Base-by-base conservation (phyloP, 2,329 filamentous ascomycete genomes). In the Colletotrichum magnum region DNA sequence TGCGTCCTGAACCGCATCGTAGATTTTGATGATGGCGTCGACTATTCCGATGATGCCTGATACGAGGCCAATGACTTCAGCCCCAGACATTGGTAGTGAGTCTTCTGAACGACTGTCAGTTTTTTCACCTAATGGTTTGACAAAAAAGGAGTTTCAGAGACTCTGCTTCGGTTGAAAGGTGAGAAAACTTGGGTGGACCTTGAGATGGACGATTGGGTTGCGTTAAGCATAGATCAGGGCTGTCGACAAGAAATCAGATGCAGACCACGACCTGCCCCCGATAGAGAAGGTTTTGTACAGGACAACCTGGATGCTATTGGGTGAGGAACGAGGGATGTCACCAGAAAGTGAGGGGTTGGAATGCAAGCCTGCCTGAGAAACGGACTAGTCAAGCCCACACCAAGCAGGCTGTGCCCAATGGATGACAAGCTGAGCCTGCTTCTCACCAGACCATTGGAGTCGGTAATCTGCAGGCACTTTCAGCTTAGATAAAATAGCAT, bases 11-110 rank as follows among this genome's bases (percentile, higher is more conserved):
- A 68, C 69, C 18, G 75, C 72, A 13, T 73, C 71, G 68, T 74
- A 75, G 43, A 78, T 48, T 51, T 74, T 68, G 53, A 76, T 71
- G 2, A 73, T 69, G 12, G 64, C 72, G 41, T 77, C 75, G 61
- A 77, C 64, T 54, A 77, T 75, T 2, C 73, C 21, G 56, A 78
- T 76, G 26, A 77, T 73, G 13, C 73, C 73, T 4, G 74, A 74
- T 21, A 78, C 74, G 3, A 78, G 58, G 2, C 74, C 74, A 6
- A 77, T 18, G 21, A 77, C 70, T 32, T 71, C 70, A 24, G 54
- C 67, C 41, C 68, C 61, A 47, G 71, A 72, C 71, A 72, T 72
- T 21, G 18, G 2, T 45, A 16, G n/a, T 24, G 18, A 48, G 16
- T 36, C 32, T 36, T 10, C 32, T 36, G 9, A 6, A 36, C 10